phyloP scores from a whole-genome alignment of 2,329 filamentous ascomycete species.

The Paecilomyces sp. region DNA sequence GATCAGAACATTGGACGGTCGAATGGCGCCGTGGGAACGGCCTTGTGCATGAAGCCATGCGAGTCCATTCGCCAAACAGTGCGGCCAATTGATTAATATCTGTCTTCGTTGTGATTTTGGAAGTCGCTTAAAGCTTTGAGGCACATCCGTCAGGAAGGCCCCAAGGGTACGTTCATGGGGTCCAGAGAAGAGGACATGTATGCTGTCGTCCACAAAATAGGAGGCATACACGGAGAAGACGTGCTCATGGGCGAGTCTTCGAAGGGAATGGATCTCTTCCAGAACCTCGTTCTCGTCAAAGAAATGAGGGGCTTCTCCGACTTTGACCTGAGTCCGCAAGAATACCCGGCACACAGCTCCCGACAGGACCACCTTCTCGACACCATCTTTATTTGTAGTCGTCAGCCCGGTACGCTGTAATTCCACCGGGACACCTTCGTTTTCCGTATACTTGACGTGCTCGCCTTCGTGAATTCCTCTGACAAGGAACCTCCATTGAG shows the following conservation, averaged over 20 bases:
- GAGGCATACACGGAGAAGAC: conserved; percentile 38
- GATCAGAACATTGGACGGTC: conserved; percentile 54
- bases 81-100: conserved; percentile 39
- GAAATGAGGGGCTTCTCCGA: conserved; percentile 30
- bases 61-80: conserved; percentile 48
- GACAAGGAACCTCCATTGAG: conserved; percentile 53
- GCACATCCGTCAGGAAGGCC: conserved; percentile 36
- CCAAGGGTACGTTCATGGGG: conserved; percentile 34
- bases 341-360: conserved; percentile 26
- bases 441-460: conserved; percentile 52
- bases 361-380: conserved; percentile 35
- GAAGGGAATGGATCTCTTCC: conserved; percentile 30
- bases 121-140: conserved; percentile 34
- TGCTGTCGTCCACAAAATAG: conserved; percentile 36
- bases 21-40: conserved; percentile 49
- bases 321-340: conserved; percentile 30
- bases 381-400: conserved; percentile 26
- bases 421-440: conserved; percentile 55
- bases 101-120: conserved; percentile 35
- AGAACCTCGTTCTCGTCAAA: conserved; percentile 34
- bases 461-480: conserved; percentile 48
- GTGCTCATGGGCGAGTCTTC: conserved; percentile 36
- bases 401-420: conserved; percentile 37
- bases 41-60: conserved; percentile 51
- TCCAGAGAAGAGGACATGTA: conserved; percentile 37